Percentiles rank a stretch among this genome's conserved stretches.
Evolutionary conservation across 257 asterid species (phyloP).

Genomic region (Paraleonurus japonicus): DNA sequence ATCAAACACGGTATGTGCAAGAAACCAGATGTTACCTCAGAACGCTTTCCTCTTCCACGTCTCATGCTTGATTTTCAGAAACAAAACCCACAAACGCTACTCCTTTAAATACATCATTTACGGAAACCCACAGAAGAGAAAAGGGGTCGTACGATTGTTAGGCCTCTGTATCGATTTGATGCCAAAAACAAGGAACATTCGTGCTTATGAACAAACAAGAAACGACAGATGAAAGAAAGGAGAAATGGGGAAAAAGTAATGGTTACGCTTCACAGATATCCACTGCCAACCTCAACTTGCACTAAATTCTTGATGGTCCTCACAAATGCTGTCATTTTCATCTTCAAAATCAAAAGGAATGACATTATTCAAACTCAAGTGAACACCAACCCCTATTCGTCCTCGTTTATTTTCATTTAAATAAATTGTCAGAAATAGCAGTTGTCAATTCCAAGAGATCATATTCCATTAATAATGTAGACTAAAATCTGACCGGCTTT

Average conservation of each 20-base stretch:
- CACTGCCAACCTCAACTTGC: conserved; percentile 64
- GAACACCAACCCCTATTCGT: conserved; percentile 22
- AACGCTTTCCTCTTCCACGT: conserved; percentile 46
- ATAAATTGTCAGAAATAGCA: neutral
- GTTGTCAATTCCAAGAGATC: conserved; percentile 25
- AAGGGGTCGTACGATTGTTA: conserved; percentile 25
- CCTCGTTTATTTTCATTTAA: neutral
- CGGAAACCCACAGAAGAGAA: neutral
- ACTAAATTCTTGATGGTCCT: conserved; percentile 45
- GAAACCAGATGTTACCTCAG: conserved; percentile 48
- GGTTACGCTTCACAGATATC: conserved; percentile 52
- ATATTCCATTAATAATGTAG: neutral
- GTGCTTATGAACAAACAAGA: conserved; percentile 38
- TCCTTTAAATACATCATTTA: conserved; percentile 19
- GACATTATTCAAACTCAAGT: conserved; percentile 36
- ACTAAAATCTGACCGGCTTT: neutral
- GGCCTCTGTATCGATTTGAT: conserved; percentile 25
- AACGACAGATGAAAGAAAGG: conserved; percentile 40
- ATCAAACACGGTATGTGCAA: conserved; percentile 8
- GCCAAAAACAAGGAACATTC: conserved; percentile 58
- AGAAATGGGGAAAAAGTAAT: conserved; percentile 37
- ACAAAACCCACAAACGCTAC: conserved; percentile 19
- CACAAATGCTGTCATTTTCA: conserved; percentile 38
- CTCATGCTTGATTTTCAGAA: conserved; percentile 44
- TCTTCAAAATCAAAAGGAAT: conserved; percentile 27